phyloP scores from a whole-genome alignment of 257 asterid species.

The Handroanthus guayacan region DNA sequence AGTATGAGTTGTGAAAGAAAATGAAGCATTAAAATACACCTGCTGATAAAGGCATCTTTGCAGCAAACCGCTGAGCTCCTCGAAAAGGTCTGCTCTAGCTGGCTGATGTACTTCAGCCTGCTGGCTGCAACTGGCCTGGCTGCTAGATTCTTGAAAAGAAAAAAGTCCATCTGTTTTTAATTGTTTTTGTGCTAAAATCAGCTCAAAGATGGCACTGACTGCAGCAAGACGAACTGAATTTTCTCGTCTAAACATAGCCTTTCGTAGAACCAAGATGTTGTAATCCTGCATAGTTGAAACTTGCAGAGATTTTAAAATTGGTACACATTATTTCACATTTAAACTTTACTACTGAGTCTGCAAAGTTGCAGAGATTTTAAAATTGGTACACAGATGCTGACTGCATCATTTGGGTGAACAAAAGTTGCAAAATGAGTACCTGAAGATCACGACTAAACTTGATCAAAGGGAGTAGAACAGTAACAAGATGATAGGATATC shows the following conservation, averaged over 20 bases:
- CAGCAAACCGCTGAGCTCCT: constrained; percentile 81
- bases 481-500: constrained; percentile 65
- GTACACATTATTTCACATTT: constrained; percentile 9
- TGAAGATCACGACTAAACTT: constrained; percentile 70
- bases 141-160: constrained; percentile 86
- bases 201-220: constrained; percentile 66
- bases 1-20: constrained; percentile 19
- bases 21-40: constrained; percentile 47
- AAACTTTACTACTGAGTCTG: neutral
- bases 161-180: constrained; percentile 56
- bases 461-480: constrained; percentile 70
- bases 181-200: constrained; percentile 73
- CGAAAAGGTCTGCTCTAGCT: constrained; percentile 63
- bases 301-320: constrained; percentile 15
- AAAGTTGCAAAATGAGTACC: constrained; percentile 52
- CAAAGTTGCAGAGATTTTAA: too few relatives aligned
- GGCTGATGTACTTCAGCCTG: constrained; percentile 62
- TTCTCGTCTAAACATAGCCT: constrained; percentile 91
- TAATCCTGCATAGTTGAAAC: constrained; percentile 60
- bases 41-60: constrained; percentile 93
- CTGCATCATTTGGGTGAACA: constrained; percentile 24
- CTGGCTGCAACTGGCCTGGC: constrained; percentile 95
- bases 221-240: constrained; percentile 80
- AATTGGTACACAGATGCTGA: constrained; percentile 4
- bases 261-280: constrained; percentile 75